Base-by-base conservation (phyloP, 768 basidiomycete species). In the Mycena haematopus region DNA sequence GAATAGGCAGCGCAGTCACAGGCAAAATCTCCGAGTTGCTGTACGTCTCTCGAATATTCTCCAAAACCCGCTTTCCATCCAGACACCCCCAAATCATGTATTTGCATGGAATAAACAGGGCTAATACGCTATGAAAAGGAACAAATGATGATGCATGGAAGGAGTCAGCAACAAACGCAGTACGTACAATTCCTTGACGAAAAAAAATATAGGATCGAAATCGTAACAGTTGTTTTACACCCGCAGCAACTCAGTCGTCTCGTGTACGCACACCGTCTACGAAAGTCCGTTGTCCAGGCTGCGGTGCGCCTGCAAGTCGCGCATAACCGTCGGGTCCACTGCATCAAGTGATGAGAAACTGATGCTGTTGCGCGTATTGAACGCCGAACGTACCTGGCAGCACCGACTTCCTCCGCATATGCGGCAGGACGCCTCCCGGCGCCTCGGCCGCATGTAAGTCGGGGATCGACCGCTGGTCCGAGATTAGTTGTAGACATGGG, bases 391-490 rank as follows among this genome's bases (percentile, higher is more conserved):
- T 74, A 93, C 93, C 90, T 78, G 95, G 96, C 64, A 98, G 82
- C 50, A 96, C 95, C 70, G 94, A 96, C 82, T 95, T 97, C 75
- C 96, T 85, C 69, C 96, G 88, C 35, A 96, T 87, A 77, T 99
- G 96, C 56, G 95, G 83, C 6, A 56, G 31, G n/a, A 8, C 44
- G 46, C 88, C 86, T 60, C 86, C 80, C 49, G 85, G 84, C 69
- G 86, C 85, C 61, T 88, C 84, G 68, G 83, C 78, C 63, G 76
- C 74, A 60, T 83, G 84, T 56, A 88, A 79, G 69, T 89, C 89
- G 55, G 88, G 89, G 70, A 88, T 82, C 62, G 86, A 84, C 70
- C 84, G 82, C 90, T 92, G 65, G 27, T 40, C 62, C 58, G 51
- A 63, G 62, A 70, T 65, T 64, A 47, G 17, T 42, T 35, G 38